phyloP scores from a whole-genome alignment of 2,329 filamentous ascomycete species.

The Lachnellula cervina region DNA sequence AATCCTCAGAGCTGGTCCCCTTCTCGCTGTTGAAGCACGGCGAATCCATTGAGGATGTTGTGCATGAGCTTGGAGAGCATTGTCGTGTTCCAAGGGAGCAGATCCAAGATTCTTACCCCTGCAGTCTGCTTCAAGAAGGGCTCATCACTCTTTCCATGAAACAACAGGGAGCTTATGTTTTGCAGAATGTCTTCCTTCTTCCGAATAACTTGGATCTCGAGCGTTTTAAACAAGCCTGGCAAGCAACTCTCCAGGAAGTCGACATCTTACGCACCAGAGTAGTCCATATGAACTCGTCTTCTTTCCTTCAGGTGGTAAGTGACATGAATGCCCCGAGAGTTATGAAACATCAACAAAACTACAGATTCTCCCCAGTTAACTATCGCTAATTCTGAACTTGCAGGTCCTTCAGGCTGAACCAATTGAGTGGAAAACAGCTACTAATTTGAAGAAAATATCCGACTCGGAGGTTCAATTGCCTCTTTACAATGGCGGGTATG shows the following conservation, averaged over 20 bases:
- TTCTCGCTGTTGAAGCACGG: slow-evolving; percentile 16
- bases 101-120: slow-evolving; percentile 35
- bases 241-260: slow-evolving; percentile 16
- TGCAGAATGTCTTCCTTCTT: slow-evolving; percentile 2
- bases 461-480: not conserved
- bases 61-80: not conserved
- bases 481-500: not conserved
- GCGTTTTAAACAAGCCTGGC: slow-evolving; percentile 11
- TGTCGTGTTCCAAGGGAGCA: not conserved
- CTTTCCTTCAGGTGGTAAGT: slow-evolving; percentile 8
- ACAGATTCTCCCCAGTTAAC: too few species aligned
- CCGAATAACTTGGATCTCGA: slow-evolving; percentile 1
- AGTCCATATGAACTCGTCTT: slow-evolving; percentile 8
- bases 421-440: slow-evolving; percentile 5
- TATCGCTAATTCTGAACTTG: too few species aligned
- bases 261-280: slow-evolving; percentile 33
- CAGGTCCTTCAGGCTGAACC: slow-evolving; percentile 5
- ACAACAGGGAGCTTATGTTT: slow-evolving; percentile 3
- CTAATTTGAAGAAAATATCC: not conserved
- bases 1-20: slow-evolving; percentile 6
- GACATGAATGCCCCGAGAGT: too few species aligned
- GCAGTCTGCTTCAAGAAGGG: slow-evolving; percentile 33
- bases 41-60: not conserved
- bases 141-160: slow-evolving; percentile 18
- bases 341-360: too few species aligned